phyloP scores from a whole-genome alignment of 2,329 filamentous ascomycete genomes.

The Botrytis squamosa region DNA sequence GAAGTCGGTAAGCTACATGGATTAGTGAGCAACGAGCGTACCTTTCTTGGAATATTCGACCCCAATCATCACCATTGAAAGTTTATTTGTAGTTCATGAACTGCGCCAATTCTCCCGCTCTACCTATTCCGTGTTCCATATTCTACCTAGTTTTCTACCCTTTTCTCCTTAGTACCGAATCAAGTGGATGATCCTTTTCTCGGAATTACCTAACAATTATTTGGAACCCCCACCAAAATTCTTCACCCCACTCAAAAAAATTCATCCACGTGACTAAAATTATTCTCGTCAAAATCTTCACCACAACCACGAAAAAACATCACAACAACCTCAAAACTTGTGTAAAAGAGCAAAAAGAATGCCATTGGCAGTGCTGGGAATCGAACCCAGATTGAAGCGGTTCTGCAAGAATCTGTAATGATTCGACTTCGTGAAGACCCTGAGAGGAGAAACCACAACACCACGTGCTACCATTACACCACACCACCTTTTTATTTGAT shows the following conservation, averaged over 20 bases:
- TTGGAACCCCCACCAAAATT: background rate
- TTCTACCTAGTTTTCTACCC: background rate
- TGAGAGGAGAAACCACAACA: constrained; percentile 14
- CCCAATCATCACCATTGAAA: background rate
- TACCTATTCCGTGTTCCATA: background rate
- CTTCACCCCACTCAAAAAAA: background rate
- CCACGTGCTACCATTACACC: constrained; percentile 19
- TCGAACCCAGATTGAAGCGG: constrained; percentile 19
- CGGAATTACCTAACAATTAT: constrained; percentile 1
- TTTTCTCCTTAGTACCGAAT: background rate
- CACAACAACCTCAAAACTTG: background rate
- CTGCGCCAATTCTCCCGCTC: background rate
- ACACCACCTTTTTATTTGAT: constrained; percentile 9
- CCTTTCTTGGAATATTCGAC: background rate
- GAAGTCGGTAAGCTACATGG: background rate
- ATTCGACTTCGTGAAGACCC: constrained; percentile 8
- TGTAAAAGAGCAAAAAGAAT: background rate
- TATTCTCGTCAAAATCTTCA: background rate
- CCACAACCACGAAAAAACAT: background rate
- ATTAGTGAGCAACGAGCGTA: background rate
- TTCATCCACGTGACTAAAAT: background rate
- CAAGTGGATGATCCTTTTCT: background rate
- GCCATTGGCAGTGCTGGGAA: constrained; percentile 7
- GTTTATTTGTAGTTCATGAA: background rate
- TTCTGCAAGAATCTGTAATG: background rate